phyloP scores from a whole-genome alignment of 108 stramenopile species.

The Cyclotella distinguenda region DNA sequence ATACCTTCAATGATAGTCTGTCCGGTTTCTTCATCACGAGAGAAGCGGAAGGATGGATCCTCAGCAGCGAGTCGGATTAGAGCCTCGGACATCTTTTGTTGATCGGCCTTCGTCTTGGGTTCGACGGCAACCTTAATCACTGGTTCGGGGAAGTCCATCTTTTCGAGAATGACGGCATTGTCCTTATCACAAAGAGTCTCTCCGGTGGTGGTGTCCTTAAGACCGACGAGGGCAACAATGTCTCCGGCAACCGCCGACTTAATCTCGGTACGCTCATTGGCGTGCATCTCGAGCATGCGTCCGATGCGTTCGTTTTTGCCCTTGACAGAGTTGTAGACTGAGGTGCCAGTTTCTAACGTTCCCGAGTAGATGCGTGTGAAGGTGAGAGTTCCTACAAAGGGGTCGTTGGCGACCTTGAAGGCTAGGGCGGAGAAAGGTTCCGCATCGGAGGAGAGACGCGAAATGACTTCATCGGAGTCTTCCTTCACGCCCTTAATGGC shows the following conservation, averaged over 20 bases:
- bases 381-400: constrained; percentile 90
- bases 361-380: constrained; percentile 98
- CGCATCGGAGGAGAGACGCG: constrained; percentile 81
- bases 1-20: constrained; percentile 99
- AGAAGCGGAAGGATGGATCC: constrained; percentile 96
- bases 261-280: constrained; percentile 94
- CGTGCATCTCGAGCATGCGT: constrained; percentile 97
- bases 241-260: constrained; percentile 94
- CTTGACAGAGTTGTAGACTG: constrained; percentile 97
- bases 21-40: constrained; percentile 95
- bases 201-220: constrained; percentile 96
- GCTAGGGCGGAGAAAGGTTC: constrained; percentile 92
- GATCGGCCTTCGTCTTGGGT: constrained; percentile 90
- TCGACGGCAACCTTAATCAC: constrained; percentile 99
- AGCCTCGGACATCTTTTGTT: constrained; percentile 95
- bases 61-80: constrained; percentile 93
- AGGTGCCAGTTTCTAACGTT: constrained; percentile 84
- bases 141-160: constrained; percentile 99
- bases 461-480: constrained; percentile 59
- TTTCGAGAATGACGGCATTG: constrained; percentile 86
- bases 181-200: constrained; percentile 92
- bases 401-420: constrained; percentile 99
- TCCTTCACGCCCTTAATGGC: constrained; percentile 89
- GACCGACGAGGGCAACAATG: constrained; percentile 93
- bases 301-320: constrained; percentile 97